Base-by-base conservation (phyloP, 1,284 basidiomycete species). In the Hortiboletus rubellus region DNA sequence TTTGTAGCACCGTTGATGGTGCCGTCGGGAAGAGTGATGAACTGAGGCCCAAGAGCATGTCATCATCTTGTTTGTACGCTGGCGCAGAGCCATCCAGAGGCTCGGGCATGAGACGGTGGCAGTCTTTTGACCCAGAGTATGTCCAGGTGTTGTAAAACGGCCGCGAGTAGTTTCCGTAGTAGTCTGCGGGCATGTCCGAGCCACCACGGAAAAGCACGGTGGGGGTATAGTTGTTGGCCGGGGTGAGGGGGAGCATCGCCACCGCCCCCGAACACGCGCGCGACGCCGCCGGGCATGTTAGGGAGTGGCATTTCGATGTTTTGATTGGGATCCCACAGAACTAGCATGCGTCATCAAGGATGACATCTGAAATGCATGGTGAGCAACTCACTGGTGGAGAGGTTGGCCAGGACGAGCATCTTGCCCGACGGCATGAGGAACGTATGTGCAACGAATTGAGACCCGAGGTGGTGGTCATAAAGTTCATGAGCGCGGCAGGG, bases 241-340 rank as follows among this genome's bases (percentile, higher is more conserved):
- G 91, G 0, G 91, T 94, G 43, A 97, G 80, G 2, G 95, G 95
- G 4, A 96, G 78, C 92, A 97, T 94, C 48, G 89, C 91, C 1
- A 83, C n/a, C 85, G 90, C 95, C 51, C 88, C 95, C 1, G 93
- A 96, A 98, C 15, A 95, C 92, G 52, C 92, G 88, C 33, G 85
- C 82, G 53, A 94, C 85, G 58, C 82, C n/a, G n/a, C n/a, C n/a
- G n/a, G n/a, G n/a, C n/a, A n/a, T n/a, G n/a, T n/a, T n/a, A n/a
- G n/a, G n/a, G n/a, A n/a, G n/a, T n/a, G n/a, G n/a, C n/a, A n/a
- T n/a, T n/a, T n/a, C n/a, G n/a, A n/a, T n/a, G n/a, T n/a, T n/a
- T n/a, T n/a, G n/a, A n/a, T n/a, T n/a, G n/a, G n/a, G n/a, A n/a
- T n/a, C n/a, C n/a, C n/a, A n/a, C n/a, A n/a, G n/a, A n/a, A n/a